Percentiles rank a stretch among this genome's conserved stretches.
These are phyloP conservation scores for Brettanomyces bruxellensis DNA, from an alignment of 805 yeast species.

Conservation along the genomic window DNA sequence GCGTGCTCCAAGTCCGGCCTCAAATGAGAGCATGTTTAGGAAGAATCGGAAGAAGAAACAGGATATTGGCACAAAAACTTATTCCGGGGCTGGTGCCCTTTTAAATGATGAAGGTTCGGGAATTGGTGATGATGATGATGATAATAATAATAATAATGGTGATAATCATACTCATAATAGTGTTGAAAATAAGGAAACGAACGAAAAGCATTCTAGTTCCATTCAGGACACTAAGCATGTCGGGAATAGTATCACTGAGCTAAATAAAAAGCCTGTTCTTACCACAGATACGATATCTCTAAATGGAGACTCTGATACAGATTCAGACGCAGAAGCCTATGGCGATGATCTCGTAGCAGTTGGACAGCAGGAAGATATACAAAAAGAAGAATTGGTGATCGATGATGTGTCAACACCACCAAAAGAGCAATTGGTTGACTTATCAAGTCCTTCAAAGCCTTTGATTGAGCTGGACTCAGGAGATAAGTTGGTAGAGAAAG, in stretches of 20 bases:
- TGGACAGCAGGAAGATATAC: too few relatives aligned
- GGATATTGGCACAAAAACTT: neutral
- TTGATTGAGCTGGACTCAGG: too few relatives aligned
- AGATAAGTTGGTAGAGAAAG: too few relatives aligned
- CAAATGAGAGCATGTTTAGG: neutral
- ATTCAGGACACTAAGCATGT: neutral
- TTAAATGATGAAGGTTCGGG: constrained; percentile 1
- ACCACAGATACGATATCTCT: neutral
- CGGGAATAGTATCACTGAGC: neutral
- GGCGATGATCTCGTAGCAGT: neutral
- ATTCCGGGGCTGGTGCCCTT: constrained; percentile 1
- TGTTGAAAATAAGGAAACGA: neutral
- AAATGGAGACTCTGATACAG: neutral
- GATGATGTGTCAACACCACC: neutral
- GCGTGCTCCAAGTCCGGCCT: neutral
- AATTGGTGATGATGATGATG: neutral
- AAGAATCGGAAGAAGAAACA: neutral
- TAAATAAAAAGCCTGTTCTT: neutral
- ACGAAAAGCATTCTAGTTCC: neutral
- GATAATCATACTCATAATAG: neutral
- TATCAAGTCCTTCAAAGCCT: neutral
- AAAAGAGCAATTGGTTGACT: neutral
- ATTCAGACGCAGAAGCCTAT: neutral
- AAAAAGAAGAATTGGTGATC: neutral
- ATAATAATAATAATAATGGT: neutral